Evolutionary conservation across 129 eudicot species (phyloP).

Genomic region (Lactuca saligna): DNA sequence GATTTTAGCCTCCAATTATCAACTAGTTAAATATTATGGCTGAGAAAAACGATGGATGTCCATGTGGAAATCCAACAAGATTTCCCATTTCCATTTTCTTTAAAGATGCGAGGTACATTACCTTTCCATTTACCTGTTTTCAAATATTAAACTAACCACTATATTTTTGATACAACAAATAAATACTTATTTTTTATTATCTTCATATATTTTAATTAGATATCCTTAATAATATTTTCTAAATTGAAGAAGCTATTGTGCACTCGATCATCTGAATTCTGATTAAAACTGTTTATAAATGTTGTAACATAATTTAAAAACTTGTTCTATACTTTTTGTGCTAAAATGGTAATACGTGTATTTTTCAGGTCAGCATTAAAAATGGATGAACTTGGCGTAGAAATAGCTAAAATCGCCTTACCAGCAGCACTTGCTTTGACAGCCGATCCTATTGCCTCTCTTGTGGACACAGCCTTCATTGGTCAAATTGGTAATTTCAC

Average conservation of each 20-base stretch:
- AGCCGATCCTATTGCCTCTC: constrained; percentile 90
- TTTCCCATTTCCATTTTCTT: constrained; percentile 38
- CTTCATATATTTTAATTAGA: too few species aligned
- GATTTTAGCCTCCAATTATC: constrained; percentile 32
- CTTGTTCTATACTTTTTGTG: not conserved
- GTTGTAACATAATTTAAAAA: not conserved
- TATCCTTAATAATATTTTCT: too few species aligned
- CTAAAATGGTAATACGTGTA: not conserved
- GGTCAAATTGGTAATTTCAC: constrained; percentile 70
- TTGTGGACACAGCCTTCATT: constrained; percentile 81
- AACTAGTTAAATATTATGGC: constrained; percentile 35
- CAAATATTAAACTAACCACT: not conserved
- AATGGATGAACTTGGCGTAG: constrained; percentile 69
- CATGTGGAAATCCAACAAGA: constrained; percentile 20
- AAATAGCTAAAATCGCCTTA: constrained; percentile 67
- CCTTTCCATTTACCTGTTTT: not conserved
- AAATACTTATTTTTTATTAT: too few species aligned
- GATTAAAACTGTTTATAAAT: too few species aligned
- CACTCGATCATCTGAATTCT: too few species aligned
- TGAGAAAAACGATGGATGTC: constrained; percentile 29
- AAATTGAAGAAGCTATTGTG: too few species aligned
- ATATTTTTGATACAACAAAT: too few species aligned
- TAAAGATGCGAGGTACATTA: constrained; percentile 46
- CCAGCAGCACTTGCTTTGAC: constrained; percentile 89
- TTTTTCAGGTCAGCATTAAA: constrained; percentile 47